These are phyloP conservation scores for Xylariaceae sp. DNA, from an alignment of 2,329 filamentous ascomycete genomes.

Conservation along the genomic window DNA sequence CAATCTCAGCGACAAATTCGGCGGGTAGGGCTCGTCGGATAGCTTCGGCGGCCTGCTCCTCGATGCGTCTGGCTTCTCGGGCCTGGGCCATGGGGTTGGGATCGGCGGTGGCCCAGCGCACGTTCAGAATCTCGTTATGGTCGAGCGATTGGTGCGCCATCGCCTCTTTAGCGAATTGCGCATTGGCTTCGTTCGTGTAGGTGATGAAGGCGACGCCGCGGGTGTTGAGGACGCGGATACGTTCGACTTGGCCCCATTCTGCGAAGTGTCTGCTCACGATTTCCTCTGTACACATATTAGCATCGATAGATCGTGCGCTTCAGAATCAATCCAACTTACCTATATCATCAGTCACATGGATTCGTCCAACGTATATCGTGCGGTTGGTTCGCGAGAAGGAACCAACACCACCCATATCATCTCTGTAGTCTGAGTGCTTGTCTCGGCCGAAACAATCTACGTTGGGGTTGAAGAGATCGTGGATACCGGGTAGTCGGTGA, in stretches of 20 bases:
- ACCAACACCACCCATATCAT: constrained; percentile 97
- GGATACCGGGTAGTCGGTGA: constrained; percentile 78
- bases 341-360: constrained; percentile 94
- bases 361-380: constrained; percentile 87
- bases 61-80: constrained; percentile 78
- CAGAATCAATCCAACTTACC: constrained; percentile 2
- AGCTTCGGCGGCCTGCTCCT: constrained; percentile 94
- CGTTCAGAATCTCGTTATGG: constrained; percentile 87
- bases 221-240: constrained; percentile 79
- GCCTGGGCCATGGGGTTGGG: constrained; percentile 94
- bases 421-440: constrained; percentile 87
- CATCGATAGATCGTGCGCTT: background rate
- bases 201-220: constrained; percentile 93
- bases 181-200: constrained; percentile 83
- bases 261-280: constrained; percentile 90
- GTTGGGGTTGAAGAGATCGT: constrained; percentile 89
- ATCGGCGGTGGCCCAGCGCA: constrained; percentile 94
- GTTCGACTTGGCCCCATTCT: constrained; percentile 92
- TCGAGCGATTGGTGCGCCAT: constrained; percentile 95
- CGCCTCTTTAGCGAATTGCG: constrained; percentile 86
- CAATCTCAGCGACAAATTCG: constrained; percentile 88
- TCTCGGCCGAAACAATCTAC: constrained; percentile 93
- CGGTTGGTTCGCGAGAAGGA: constrained; percentile 91
- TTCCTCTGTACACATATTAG: constrained; percentile 56
- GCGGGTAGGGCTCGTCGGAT: constrained; percentile 82